A percentile compares a stretch with the other conserved stretches of the same genome.
Conservation (phyloP, 768 basidiomycete species). For the Hygrophoropsis aurantiaca region DNA sequence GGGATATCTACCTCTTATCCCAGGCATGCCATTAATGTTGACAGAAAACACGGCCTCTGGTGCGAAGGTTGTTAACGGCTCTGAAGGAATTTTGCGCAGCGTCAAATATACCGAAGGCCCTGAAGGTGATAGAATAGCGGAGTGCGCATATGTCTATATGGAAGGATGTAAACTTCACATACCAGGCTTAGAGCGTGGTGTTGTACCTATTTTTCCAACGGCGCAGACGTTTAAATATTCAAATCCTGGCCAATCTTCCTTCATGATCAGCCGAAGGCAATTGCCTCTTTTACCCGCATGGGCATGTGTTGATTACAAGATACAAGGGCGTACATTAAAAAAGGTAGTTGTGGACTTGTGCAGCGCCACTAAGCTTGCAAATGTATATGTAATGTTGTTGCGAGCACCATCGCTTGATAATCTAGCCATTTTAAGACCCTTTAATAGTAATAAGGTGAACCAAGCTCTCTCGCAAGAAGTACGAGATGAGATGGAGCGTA, state of each 20-base stretch:
- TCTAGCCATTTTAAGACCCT: too few species aligned
- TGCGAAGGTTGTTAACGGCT: background rate
- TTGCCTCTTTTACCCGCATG: constrained; percentile 33
- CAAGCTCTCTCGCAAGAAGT: too few species aligned
- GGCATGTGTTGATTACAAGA: constrained; percentile 41
- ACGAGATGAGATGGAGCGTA: too few species aligned
- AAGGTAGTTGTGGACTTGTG: constrained; percentile 36
- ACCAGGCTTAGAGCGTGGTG: background rate
- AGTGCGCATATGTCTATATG: background rate
- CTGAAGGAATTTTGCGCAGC: background rate
- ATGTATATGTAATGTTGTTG: too few species aligned
- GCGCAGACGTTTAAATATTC: background rate
- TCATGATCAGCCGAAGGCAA: constrained; percentile 22
- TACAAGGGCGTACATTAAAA: constrained; percentile 39
- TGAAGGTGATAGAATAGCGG: background rate
- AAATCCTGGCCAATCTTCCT: too few species aligned
- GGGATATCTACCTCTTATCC: background rate
- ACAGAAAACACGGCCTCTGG: background rate
- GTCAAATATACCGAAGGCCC: background rate
- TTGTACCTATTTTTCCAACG: background rate
- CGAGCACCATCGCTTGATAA: too few species aligned
- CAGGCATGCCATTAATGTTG: background rate
- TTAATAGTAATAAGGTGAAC: too few species aligned
- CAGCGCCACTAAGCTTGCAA: constrained; percentile 9
- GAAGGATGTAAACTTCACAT: background rate